Evolutionary conservation across 495 filamentous ascomycete species (phyloP).

Genomic region (Aspergillus conjunctus): DNA sequence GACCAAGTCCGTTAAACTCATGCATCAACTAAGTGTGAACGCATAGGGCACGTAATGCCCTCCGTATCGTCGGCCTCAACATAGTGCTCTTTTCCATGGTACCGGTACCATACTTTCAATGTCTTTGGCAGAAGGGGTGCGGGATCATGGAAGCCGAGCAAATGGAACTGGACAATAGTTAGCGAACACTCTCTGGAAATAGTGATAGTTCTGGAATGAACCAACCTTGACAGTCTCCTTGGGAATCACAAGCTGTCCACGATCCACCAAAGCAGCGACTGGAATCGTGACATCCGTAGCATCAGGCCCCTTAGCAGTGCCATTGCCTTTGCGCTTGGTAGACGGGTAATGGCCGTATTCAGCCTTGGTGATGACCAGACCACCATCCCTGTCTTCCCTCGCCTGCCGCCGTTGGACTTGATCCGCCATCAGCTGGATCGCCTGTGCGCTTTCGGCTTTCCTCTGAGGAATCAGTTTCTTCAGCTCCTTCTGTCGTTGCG

Average conservation of each 20-base stretch:
- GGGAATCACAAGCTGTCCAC: conserved; percentile 49
- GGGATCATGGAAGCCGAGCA: conserved; percentile 61
- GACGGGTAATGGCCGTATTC: conserved; percentile 46
- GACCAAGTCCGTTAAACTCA: neutral
- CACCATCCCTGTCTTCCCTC: conserved; percentile 39
- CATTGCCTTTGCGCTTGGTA: conserved; percentile 24
- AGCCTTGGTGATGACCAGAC: conserved; percentile 44
- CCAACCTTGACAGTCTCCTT: conserved; percentile 45
- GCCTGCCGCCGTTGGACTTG: conserved; percentile 52
- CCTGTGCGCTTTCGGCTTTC: conserved; percentile 51
- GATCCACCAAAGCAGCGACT: conserved; percentile 50
- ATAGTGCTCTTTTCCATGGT: conserved; percentile 47
- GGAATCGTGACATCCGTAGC: conserved; percentile 52
- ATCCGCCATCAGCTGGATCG: conserved; percentile 54
- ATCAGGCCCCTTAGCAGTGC: conserved; percentile 29
- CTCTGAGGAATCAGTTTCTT: conserved; percentile 46
- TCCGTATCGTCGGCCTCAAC: conserved; percentile 51
- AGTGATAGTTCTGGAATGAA: neutral
- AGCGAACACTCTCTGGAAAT: conserved; percentile 9
- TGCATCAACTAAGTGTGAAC: conserved; percentile 31
- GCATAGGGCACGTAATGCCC: conserved; percentile 44
- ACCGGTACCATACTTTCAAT: conserved; percentile 56
- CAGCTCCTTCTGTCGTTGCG: conserved; percentile 42
- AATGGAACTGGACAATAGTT: conserved; percentile 43
- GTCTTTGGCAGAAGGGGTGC: conserved; percentile 54